Evolutionary conservation across 2,329 filamentous ascomycete species (phyloP), one percentile per base, ranked within the genome.

Genomic region (Fusarium anguioides): DNA sequence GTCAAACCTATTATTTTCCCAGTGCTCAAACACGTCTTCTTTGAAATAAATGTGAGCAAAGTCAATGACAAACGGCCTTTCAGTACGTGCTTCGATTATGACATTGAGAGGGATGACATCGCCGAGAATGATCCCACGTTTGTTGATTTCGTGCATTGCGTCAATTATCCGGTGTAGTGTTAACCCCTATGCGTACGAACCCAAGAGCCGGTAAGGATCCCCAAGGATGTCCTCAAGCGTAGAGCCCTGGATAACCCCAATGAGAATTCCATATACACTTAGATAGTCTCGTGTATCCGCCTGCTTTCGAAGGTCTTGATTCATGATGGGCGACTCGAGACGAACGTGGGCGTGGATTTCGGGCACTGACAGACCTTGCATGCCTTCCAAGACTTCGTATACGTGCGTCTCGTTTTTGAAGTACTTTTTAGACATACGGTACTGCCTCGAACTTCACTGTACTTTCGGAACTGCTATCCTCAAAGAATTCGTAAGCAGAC

Each of bases 131-230:
- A 44, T 6, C 9, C 37, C 48, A 4, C 14, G 29, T 8, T 33
- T 3, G 9, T 21, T 51, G 17, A 51, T 35, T 9, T 26, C 8
- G 9, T 35, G 6, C 3, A 8, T n/a, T 8, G 12, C 6, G 11
- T 33, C 3, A 1, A 44, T 8, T 0, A 27, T 37, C 4, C 10
- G 9, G 7, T 50, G 11, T 1, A 29, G 18, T 6, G 41, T 5
- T 5, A 2, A 2, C 0, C 1, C 7, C 4, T 18, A 11, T 17
- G 12, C 14, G 4, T 0, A 6, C 5, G 3, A 15, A 8, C 7
- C 27, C 8, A 3, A 5, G 4, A 29, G n/a, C n/a, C n/a, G n/a
- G n/a, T n/a, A n/a, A n/a, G 29, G 2, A 14, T 11, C 3, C n/a
- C n/a, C n/a, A n/a, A 4, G 15, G 15, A n/a, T 5, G 17, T 51